Conservation (phyloP, 345 rosid genomes). For the Citrus reticulata region DNA sequence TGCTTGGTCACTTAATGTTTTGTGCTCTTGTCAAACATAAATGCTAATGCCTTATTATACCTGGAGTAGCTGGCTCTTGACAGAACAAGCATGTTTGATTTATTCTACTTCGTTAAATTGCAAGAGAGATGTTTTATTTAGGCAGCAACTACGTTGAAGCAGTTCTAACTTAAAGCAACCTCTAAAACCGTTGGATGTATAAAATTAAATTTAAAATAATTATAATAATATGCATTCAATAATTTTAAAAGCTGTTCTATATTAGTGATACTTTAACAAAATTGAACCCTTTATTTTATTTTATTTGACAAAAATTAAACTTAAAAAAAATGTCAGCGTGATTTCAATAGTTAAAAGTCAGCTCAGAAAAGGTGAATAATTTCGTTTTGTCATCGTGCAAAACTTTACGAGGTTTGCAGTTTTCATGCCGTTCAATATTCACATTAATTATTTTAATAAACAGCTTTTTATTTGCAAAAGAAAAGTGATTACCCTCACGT, state of each 20-base stretch:
- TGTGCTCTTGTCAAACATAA: neutral
- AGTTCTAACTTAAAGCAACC: no score
- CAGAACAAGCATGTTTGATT: neutral
- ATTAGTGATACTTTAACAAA: no score
- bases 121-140: neutral
- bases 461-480: neutral
- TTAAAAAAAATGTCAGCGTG: neutral
- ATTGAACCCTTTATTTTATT: neutral
- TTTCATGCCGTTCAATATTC: neutral
- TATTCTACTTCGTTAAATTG: neutral
- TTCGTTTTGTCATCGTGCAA: no score
- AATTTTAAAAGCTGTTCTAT: rapidly evolving
- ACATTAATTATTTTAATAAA: neutral
- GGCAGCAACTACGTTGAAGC: rapidly evolving
- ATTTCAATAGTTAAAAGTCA: neutral
- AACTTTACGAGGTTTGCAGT: neutral
- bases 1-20: neutral
- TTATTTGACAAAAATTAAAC: neutral
- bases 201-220: no score
- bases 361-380: no score
- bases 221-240: rapidly evolving
- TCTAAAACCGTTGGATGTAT: no score
- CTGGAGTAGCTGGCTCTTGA: neutral
- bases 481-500: neutral
- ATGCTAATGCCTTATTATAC: neutral